phyloP scores from a whole-genome alignment of 2,329 filamentous ascomycete species.

The Aspergillus fructus region DNA sequence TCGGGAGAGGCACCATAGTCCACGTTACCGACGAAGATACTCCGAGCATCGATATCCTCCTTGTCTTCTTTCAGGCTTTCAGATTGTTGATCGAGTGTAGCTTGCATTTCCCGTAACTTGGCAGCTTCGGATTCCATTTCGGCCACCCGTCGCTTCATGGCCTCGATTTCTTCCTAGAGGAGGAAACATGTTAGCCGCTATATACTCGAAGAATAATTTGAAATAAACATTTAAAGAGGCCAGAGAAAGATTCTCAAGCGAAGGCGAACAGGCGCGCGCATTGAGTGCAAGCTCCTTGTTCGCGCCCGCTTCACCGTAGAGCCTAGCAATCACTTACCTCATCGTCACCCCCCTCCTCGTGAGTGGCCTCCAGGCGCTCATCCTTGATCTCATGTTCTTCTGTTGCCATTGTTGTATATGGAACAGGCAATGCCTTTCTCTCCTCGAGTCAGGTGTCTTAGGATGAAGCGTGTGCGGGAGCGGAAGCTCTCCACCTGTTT shows the following conservation, averaged over 20 bases:
- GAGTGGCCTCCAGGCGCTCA: constrained; percentile 34
- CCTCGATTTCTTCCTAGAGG: constrained; percentile 71
- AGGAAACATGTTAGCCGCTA: constrained; percentile 3
- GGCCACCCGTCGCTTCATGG: constrained; percentile 82
- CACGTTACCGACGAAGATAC: constrained; percentile 97
- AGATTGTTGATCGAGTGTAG: constrained; percentile 77
- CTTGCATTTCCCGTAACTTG: constrained; percentile 84
- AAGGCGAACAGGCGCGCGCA: neutral
- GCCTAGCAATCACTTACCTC: constrained; percentile 35
- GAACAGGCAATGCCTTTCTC: neutral
- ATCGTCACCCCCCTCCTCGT: constrained; percentile 45
- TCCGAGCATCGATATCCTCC: constrained; percentile 91
- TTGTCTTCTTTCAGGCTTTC: constrained; percentile 86
- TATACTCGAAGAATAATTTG: neutral
- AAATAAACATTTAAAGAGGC: neutral
- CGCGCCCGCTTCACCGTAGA: neutral
- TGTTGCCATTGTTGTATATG: constrained; percentile 29
- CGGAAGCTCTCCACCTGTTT: constrained; percentile 16
- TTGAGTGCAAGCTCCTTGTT: neutral
- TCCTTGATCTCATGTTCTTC: constrained; percentile 39
- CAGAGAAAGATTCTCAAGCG: neutral
- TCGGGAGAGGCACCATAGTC: constrained; percentile 97
- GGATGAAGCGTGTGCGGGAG: constrained; percentile 18
- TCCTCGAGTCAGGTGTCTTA: constrained; percentile 4
- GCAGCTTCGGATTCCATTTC: constrained; percentile 90